Evolutionary conservation across 2,329 filamentous ascomycete species (phyloP).

Genomic region (Graphiopsis chlorocephala): DNA sequence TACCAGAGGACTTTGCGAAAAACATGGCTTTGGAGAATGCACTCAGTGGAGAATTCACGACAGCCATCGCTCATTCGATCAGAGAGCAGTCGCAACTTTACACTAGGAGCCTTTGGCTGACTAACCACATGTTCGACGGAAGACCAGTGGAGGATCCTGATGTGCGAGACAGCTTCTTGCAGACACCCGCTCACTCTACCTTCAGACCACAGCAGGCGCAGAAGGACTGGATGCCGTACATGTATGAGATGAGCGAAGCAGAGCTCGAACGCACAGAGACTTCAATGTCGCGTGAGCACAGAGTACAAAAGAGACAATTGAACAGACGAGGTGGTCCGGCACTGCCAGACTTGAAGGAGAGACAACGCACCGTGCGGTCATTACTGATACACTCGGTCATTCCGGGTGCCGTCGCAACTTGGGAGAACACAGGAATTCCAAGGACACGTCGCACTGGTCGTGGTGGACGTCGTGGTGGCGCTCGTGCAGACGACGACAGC

Average conservation of each 20-base stretch:
- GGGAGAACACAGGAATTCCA: constrained; percentile 84
- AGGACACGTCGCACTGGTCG: constrained; percentile 55
- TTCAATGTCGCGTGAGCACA: constrained; percentile 88
- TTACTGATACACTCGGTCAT: constrained; percentile 89
- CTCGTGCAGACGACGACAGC: constrained; percentile 56
- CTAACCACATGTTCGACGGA: constrained; percentile 93
- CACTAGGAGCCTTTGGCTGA: constrained; percentile 86
- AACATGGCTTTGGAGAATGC: constrained; percentile 88
- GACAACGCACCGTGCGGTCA: constrained; percentile 88
- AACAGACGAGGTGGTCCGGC: constrained; percentile 90
- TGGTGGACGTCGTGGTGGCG: constrained; percentile 56
- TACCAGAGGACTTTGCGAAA: constrained; percentile 87
- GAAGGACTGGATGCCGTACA: constrained; percentile 88
- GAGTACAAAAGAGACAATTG: constrained; percentile 90
- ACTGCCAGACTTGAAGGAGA: constrained; percentile 92
- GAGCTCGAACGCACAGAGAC: constrained; percentile 88
- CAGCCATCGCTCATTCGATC: constrained; percentile 95
- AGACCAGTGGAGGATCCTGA: constrained; percentile 90
- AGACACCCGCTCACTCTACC: constrained; percentile 75
- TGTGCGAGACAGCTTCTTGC: constrained; percentile 78
- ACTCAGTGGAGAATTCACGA: constrained; percentile 91
- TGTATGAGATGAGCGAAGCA: constrained; percentile 89
- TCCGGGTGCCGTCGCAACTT: constrained; percentile 73
- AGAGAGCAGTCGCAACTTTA: constrained; percentile 94
- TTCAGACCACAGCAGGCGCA: constrained; percentile 90